Conservation (phyloP, 441 rosid species). For the Syzygium malaccense region DNA sequence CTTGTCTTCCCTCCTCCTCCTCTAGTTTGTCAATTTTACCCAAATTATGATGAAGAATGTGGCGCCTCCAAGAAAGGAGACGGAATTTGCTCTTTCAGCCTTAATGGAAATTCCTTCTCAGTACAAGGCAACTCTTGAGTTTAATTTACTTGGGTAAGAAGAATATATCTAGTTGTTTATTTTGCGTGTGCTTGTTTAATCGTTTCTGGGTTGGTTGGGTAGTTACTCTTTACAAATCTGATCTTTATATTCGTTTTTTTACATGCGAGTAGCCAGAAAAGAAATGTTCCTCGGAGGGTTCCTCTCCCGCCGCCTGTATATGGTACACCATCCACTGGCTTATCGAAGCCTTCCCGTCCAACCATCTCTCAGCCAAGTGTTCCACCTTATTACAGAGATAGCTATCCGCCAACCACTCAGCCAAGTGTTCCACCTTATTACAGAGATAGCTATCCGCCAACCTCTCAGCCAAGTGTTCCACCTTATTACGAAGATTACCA, state of each 20-base stretch:
- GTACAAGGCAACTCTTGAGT: conserved; percentile 83
- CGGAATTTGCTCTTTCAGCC: conserved; percentile 85
- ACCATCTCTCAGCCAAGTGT: conserved; percentile 46
- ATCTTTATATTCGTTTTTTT: neutral
- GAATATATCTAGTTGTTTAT: neutral
- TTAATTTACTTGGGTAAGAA: conserved; percentile 69
- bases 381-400: conserved; percentile 34
- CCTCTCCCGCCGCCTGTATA: conserved; percentile 80
- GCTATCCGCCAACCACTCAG: conserved; percentile 41
- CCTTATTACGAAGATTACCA: conserved; percentile 22
- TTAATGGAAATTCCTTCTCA: conserved; percentile 96
- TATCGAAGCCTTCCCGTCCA: conserved; percentile 33
- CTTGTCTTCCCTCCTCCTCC: neutral
- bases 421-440: conserved; percentile 34
- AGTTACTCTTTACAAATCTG: neutral
- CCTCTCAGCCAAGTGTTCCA: conserved; percentile 48
- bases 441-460: conserved; percentile 21
- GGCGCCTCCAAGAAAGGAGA: conserved; percentile 49
- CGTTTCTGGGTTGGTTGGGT: neutral
- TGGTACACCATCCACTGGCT: conserved; percentile 32
- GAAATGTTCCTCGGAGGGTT: conserved; percentile 44
- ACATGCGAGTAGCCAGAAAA: conserved; percentile 19
- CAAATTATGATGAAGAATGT: conserved; percentile 72
- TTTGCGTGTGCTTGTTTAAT: neutral
- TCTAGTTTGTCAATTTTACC: conserved; percentile 89